Conservation (phyloP, 2,329 filamentous ascomycete genomes). For the Nectriaceae sp. region DNA sequence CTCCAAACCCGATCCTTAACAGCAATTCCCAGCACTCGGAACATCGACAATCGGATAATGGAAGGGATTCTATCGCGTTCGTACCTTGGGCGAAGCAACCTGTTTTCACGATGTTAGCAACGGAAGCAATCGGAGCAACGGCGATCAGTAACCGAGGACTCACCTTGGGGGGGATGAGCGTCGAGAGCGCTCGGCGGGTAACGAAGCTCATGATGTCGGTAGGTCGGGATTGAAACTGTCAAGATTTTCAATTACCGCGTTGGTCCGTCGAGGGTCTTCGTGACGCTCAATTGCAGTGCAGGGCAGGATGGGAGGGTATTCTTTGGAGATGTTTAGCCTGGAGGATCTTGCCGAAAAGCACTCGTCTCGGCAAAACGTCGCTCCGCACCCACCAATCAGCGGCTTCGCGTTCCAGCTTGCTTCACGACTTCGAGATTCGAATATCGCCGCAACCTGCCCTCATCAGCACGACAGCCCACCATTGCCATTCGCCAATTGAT, state of each 20-base stretch:
- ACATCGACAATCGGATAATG: background rate
- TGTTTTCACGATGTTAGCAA: slow-evolving; percentile 48
- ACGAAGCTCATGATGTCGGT: slow-evolving; percentile 85
- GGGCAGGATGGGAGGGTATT: slow-evolving; percentile 22
- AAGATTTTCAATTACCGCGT: slow-evolving; percentile 29
- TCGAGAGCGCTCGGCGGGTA: slow-evolving; percentile 88
- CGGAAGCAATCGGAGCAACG: slow-evolving; percentile 31
- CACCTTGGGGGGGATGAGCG: slow-evolving; percentile 99
- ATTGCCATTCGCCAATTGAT: slow-evolving; percentile 25
- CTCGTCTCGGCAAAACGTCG: slow-evolving; percentile 48
- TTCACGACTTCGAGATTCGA: slow-evolving; percentile 28
- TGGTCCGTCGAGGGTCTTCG: slow-evolving; percentile 33
- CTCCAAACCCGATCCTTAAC: background rate
- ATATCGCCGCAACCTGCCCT: slow-evolving; percentile 27
- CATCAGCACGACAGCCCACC: slow-evolving; percentile 17
- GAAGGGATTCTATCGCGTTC: slow-evolving; percentile 34
- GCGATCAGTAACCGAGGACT: slow-evolving; percentile 33
- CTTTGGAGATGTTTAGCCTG: slow-evolving; percentile 28
- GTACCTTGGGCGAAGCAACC: slow-evolving; percentile 84
- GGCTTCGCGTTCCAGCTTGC: slow-evolving; percentile 27
- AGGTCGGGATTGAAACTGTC: slow-evolving; percentile 27
- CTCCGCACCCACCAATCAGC: slow-evolving; percentile 47
- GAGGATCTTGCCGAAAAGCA: slow-evolving; percentile 48
- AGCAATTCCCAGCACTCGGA: background rate
- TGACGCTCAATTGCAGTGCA: slow-evolving; percentile 38